Base-by-base conservation (phyloP, 768 basidiomycete genomes). In the Suillus occidentalis region DNA sequence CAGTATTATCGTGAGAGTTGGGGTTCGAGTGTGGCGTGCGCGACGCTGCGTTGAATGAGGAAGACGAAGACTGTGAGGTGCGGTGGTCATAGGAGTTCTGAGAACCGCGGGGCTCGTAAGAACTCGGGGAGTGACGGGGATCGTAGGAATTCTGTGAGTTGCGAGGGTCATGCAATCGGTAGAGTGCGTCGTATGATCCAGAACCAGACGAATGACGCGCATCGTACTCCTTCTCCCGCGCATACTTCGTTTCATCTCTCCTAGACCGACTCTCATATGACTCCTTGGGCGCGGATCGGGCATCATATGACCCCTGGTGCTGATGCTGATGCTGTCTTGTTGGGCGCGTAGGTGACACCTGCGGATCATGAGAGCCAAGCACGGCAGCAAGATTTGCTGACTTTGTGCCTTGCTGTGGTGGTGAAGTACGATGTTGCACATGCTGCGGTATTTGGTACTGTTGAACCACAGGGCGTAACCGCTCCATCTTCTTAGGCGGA, bases 321-420 rank as follows among this genome's bases (percentile, higher is more conserved):
- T 75, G 74, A 34, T 75, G 73, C 16, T n/a, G 67, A 3, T 72
- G 68, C 14, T 72, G 73, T 40, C 68, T 75, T 39, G 65, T 75
- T 39, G 65, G 62, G 13, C 67, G 65, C 37, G 73, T 71, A 45
- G 70, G 62, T 6, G 68, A 69, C 42, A 31, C 65, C 36, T 63
- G 81, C 66, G 70, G 49, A 18, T 80, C 78, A 10, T 69, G 66
- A 3, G 74, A 43, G 8, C 62, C 36, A 37, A 70, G 64, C 31
- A 53, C 57, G 2, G 56, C 14, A 2, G 36, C 25, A 1, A 66
- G 71, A 22, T 65, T 66, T 8, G 45, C 16, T 49, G 67, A 64
- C 2, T 40, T 55, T 2, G 63, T 57, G 7, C 34, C 16, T 62
- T 52, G 64, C 18, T n/a, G 34, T 53, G 71, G 47, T 13, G 73